Base-by-base conservation (phyloP, 768 basidiomycete species). In the Galerina sulciceps region DNA sequence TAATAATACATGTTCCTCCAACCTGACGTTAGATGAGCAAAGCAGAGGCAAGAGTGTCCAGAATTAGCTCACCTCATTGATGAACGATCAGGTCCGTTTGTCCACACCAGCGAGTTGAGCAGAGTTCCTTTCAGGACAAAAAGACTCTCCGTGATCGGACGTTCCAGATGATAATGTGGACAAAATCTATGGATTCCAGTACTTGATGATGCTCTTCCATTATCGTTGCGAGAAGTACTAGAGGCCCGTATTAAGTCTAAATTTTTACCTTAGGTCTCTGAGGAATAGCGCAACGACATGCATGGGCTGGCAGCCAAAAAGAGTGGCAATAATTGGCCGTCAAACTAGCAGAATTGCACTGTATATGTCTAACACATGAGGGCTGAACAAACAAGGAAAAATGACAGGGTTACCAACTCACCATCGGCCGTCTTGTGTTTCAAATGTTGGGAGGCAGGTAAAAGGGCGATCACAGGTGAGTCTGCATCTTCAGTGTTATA, bases 121-220 rank as follows among this genome's bases (percentile, higher is more conserved):
- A 86, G 85, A 14, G 72, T 80, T 10, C 86, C 85, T 88, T 17
- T 86, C 89, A 37, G 91, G 71, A 68, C 91, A 91, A 66, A 90
- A 87, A n/a, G 83, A 85, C 71, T 89, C 88, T 64, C 87, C 86
- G 62, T 79, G 89, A 68, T 89, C 84, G n/a, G n/a, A n/a, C n/a
- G 71, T 90, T 89, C 87, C 86, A 90, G 38, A 81, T 83, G 51
- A 86, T 75, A 61, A 87, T 71, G 67, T 88, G 81, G 17, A 78
- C 79, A 49, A 85, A 59, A 46, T 68, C 67, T 9, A 73, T 60
- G 11, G 53, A 55, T 77, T 70, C 26, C 85, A 78, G 65, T 83
- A 76, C 26, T 67, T 65, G 58, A 86, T 75, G 35, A 88, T 65
- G 43, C 78, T 71, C 62, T 88, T 85, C 87, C 86, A 88, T 62